phyloP scores from a whole-genome alignment of 768 basidiomycete species.

The Lactifluus hygrophoroides region DNA sequence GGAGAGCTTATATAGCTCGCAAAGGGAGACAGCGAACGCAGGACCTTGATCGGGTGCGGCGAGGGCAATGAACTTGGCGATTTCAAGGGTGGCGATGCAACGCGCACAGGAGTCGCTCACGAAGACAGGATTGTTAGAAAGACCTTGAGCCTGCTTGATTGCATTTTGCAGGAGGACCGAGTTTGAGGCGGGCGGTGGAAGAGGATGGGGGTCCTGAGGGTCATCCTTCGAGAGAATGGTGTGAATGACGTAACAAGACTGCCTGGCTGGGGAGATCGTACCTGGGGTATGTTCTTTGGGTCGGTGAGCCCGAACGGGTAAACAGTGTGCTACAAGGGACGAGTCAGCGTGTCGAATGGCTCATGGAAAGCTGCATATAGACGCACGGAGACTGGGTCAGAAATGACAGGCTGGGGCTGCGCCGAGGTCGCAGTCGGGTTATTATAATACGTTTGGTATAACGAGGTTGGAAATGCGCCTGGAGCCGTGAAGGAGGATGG shows the following conservation, averaged over 20 bases:
- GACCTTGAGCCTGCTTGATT: conserved; percentile 47
- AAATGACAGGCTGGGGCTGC: conserved; percentile 70
- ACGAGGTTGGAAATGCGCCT: conserved; percentile 56
- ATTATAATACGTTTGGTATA: conserved; percentile 58
- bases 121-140: conserved; percentile 45
- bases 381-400: conserved; percentile 54
- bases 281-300: conserved; percentile 49
- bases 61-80: conserved; percentile 57
- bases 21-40: conserved; percentile 45
- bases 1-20: conserved; percentile 46
- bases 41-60: conserved; percentile 53
- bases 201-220: conserved; percentile 52
- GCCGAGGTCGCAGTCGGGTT: conserved; percentile 60
- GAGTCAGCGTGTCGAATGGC: neutral
- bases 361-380: neutral
- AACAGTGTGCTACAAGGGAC: conserved; percentile 37
- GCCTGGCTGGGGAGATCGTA: conserved; percentile 12
- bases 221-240: conserved; percentile 35
- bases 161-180: conserved; percentile 43
- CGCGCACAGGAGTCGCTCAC: conserved; percentile 44
- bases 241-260: neutral
- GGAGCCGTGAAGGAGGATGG: conserved; percentile 48
- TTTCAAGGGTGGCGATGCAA: conserved; percentile 53
- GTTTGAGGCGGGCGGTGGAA: conserved; percentile 49
- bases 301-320: conserved; percentile 56